Base-by-base conservation (phyloP, 2,329 filamentous ascomycete species). In the Alternaria viburni region DNA sequence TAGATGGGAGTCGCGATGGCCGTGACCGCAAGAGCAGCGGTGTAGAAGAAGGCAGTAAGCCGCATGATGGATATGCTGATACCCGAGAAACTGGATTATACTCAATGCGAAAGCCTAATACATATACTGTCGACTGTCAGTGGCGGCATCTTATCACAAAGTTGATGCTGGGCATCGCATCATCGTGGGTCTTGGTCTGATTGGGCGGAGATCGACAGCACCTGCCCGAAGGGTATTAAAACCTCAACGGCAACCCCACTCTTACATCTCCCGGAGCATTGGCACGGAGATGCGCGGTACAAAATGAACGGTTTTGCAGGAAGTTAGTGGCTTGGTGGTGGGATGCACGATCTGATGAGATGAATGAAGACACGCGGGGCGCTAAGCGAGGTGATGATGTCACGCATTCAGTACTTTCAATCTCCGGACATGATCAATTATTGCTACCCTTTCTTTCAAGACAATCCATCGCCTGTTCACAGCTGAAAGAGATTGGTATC, bases 151-250 rank as follows among this genome's bases (percentile, higher is more conserved):
- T 57, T 44, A 55, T 64, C 47, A 54, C 44, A 54, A 15, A 50
- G 47, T 44, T 32, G 26, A 45, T n/a, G 57, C 54, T 59, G 23
- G 15, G 36, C 50, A 64, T 64, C 47, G 54, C 64, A 58, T 56
- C 61, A 64, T 66, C 49, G 36, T 28, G 26, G 47, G 32, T 30
- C 36, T 54, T 41, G 43, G 5, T 45, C 44, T 12, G 11, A 25
- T 54, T 55, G 43, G 26, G 61, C 13, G 26, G 57, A 45, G 57
- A 66, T 66, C 64, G 43, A 55, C 36, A 47, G 19, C 28, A 62
- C 60, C 63, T 62, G 51, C 60, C 63, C 55, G 51, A 54, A 63
- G 3, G 25, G 56, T 36, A 43, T 36, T 54, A 60, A 54, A 41
- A n/a, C 21, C 12, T n/a, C 19, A 9, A 11, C 6, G 36, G 9